phyloP scores from a whole-genome alignment of 306 rosid species.

The Lotus japonicus region DNA sequence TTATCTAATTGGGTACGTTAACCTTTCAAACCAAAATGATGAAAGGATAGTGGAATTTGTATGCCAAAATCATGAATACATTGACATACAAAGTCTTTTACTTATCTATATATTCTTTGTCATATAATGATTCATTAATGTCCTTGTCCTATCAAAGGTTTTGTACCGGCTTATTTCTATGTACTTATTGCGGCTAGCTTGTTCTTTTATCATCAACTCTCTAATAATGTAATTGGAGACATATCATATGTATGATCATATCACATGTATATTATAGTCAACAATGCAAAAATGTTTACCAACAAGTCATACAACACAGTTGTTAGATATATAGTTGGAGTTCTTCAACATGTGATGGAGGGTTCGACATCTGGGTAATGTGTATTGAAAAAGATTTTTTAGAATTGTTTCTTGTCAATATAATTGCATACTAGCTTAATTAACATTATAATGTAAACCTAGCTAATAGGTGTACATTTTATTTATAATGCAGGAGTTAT shows the following conservation, averaged over 20 bases:
- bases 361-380: too few species aligned
- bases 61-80: constrained; percentile 9
- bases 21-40: constrained; percentile 12
- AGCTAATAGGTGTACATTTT: neutral
- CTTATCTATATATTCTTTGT: neutral
- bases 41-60: neutral
- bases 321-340: too few species aligned
- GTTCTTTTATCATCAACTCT: neutral
- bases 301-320: too few species aligned
- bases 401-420: too few species aligned
- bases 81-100: neutral
- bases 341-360: too few species aligned
- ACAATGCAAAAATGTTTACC: too few species aligned
- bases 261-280: too few species aligned
- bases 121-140: neutral
- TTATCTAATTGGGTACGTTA: neutral
- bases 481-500: constrained; percentile 51
- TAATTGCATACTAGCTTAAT: too few species aligned
- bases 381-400: too few species aligned
- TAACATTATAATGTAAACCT: too few species aligned
- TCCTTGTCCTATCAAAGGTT: neutral
- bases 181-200: neutral
- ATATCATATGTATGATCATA: neutral
- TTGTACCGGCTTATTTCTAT: neutral
- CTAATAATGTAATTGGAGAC: constrained; percentile 2